Conservation (phyloP, 441 rosid species). For the Erysimum pusillum region DNA sequence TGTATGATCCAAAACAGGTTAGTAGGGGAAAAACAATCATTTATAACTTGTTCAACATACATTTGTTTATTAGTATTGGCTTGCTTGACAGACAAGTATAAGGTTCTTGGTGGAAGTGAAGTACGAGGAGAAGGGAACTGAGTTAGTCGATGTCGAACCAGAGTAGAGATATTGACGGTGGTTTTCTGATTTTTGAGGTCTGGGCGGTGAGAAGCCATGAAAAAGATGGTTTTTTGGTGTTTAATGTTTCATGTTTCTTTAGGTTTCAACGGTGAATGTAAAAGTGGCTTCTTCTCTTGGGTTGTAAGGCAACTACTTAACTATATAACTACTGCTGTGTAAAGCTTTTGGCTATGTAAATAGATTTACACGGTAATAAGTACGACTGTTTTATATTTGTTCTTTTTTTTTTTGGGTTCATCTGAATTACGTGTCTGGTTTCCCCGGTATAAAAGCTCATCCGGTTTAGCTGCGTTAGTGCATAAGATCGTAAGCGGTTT, state of each 20-base stretch:
- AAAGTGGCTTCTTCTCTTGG: constrained; percentile 2
- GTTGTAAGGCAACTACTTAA: constrained; percentile 7
- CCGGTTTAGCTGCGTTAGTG: too few species aligned
- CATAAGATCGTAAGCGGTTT: too few species aligned
- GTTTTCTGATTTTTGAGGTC: constrained; percentile 14
- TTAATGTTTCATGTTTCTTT: constrained; percentile 13
- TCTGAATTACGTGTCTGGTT: too few species aligned
- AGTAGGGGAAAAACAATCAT: not conserved
- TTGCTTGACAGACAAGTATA: constrained; percentile 61
- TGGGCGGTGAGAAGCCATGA: constrained; percentile 29
- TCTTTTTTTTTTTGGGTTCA: too few species aligned
- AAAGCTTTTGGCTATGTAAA: constrained; percentile 29
- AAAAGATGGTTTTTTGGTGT: not conserved
- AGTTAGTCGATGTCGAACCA: constrained; percentile 40
- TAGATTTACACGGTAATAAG: constrained; percentile 12
- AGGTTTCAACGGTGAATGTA: constrained; percentile 8
- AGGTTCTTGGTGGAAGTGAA: constrained; percentile 78
- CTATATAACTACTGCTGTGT: constrained; percentile 22
- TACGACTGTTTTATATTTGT: too few species aligned
- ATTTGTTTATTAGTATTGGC: not conserved
- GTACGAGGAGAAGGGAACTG: constrained; percentile 65
- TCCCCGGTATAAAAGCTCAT: too few species aligned
- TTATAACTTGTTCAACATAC: not conserved
- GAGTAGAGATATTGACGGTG: not conserved
- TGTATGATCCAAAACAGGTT: constrained; percentile 86